These are phyloP conservation scores for Pleomassaria siparia DNA, from an alignment of 2,329 filamentous ascomycete species.

Conservation along the genomic window DNA sequence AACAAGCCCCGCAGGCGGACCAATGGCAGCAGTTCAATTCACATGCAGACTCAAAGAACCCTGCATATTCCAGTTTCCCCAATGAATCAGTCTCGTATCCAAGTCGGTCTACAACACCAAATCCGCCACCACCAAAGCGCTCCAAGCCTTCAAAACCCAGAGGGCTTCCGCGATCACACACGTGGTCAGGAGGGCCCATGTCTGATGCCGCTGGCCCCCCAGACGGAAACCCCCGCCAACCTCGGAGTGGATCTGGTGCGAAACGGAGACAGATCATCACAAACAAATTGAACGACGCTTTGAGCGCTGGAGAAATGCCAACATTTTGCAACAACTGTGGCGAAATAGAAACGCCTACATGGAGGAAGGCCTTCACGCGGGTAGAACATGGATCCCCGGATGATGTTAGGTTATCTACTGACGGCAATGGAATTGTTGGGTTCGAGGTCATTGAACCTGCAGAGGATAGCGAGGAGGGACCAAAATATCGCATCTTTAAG, in stretches of 20 bases:
- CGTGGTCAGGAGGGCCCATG: constrained; percentile 40
- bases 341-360: constrained; percentile 92
- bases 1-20: not conserved
- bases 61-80: constrained; percentile 11
- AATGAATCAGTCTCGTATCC: constrained; percentile 6
- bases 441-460: constrained; percentile 32
- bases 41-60: constrained; percentile 24
- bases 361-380: constrained; percentile 90
- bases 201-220: constrained; percentile 33
- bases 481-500: constrained; percentile 74
- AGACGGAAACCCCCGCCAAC: constrained; percentile 19
- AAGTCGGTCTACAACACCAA: constrained; percentile 10
- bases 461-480: constrained; percentile 62
- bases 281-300: constrained; percentile 57
- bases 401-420: constrained; percentile 69
- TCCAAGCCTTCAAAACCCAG: constrained; percentile 25
- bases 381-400: constrained; percentile 69
- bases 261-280: constrained; percentile 68
- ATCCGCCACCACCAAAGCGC: constrained; percentile 9
- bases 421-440: constrained; percentile 67
- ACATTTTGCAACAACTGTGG: constrained; percentile 91
- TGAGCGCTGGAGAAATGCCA: constrained; percentile 81
- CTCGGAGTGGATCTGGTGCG: constrained; percentile 54
- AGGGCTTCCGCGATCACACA: constrained; percentile 39
- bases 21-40: constrained; percentile 1